Conservation (phyloP, 129 eudicot genomes). For the Saussurea involucrata region DNA sequence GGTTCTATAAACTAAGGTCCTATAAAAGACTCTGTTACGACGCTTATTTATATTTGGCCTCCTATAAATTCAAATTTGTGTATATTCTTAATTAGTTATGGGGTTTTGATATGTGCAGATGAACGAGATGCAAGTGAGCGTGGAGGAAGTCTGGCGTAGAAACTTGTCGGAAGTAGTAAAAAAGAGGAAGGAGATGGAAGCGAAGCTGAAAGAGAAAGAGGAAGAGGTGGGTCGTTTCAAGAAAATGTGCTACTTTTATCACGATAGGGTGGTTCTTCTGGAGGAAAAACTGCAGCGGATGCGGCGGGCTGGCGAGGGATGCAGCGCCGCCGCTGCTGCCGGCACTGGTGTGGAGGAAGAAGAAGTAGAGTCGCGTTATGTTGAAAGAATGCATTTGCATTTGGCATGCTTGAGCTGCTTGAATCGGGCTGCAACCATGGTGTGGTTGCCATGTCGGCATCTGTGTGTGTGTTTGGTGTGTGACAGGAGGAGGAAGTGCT, state of each 20-base stretch:
- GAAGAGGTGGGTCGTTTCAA: conserved; percentile 9
- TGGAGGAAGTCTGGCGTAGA: conserved; percentile 21
- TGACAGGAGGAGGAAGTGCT: conserved; percentile 10
- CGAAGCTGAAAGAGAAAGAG: conserved; percentile 16
- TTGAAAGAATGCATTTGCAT: conserved; percentile 8
- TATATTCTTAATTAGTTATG: too few relatives aligned
- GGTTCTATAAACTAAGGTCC: too few relatives aligned
- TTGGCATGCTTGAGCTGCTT: conserved; percentile 16
- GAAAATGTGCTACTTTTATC: conserved; percentile 12
- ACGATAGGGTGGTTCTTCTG: conserved; percentile 3
- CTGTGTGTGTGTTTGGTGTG: conserved; percentile 31
- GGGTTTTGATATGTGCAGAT: conserved; percentile 3
- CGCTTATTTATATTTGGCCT: too few relatives aligned
- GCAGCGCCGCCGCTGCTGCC: not conserved
- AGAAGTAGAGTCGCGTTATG: conserved; percentile 19
- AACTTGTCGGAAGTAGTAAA: not conserved
- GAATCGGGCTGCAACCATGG: conserved; percentile 18
- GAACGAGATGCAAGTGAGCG: not conserved
- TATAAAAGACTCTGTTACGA: too few relatives aligned
- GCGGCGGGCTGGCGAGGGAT: not conserved
- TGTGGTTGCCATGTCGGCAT: conserved; percentile 36
- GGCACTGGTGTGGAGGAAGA: not conserved
- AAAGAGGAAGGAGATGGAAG: conserved; percentile 23
- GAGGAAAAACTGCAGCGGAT: conserved; percentile 8
- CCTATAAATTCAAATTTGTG: too few relatives aligned